Evolutionary conservation across 768 basidiomycete genomes (phyloP).

Genomic region (Dendrothele bispora): DNA sequence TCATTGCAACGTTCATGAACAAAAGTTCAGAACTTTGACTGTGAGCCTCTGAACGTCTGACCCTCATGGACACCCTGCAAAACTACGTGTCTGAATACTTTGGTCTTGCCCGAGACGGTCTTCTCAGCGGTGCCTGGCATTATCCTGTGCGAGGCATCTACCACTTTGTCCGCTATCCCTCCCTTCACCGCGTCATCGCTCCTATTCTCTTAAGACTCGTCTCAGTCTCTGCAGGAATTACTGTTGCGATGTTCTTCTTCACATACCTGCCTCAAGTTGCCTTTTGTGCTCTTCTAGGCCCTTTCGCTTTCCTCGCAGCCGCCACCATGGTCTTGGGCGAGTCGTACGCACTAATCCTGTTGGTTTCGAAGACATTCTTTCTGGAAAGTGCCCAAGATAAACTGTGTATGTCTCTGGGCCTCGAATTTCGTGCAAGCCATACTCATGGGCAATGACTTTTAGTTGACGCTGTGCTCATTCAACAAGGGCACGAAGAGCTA

Average conservation of each 20-base stretch:
- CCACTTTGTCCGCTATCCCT: slow-evolving; percentile 35
- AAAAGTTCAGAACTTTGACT: too few relatives aligned
- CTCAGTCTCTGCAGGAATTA: slow-evolving; percentile 36
- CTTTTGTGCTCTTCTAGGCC: slow-evolving; percentile 62
- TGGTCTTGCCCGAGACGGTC: slow-evolving; percentile 26
- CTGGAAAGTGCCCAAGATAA: slow-evolving; percentile 34
- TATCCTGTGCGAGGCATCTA: slow-evolving; percentile 38
- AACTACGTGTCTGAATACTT: too few relatives aligned
- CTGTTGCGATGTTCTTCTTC: slow-evolving; percentile 49
- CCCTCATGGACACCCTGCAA: too few relatives aligned
- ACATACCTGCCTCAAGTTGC: slow-evolving; percentile 69
- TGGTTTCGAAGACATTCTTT: slow-evolving; percentile 37
- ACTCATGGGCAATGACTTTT: slow-evolving; percentile 6
- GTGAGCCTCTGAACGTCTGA: too few relatives aligned
- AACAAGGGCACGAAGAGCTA: slow-evolving; percentile 32
- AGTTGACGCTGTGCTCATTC: slow-evolving; percentile 38
- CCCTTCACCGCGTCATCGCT: slow-evolving; percentile 32
- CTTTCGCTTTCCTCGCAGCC: slow-evolving; percentile 59
- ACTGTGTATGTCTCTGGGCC: slow-evolving; percentile 29
- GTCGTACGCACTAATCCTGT: slow-evolving; percentile 35
- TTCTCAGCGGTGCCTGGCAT: slow-evolving; percentile 35
- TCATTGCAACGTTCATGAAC: too few relatives aligned
- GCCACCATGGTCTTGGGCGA: slow-evolving; percentile 43
- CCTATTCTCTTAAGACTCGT: slow-evolving; percentile 41
- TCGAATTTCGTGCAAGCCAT: slow-evolving; percentile 7